Evolutionary conservation across 345 rosid genomes (phyloP).

Genomic region (rapeseed (Brassica napus)): DNA sequence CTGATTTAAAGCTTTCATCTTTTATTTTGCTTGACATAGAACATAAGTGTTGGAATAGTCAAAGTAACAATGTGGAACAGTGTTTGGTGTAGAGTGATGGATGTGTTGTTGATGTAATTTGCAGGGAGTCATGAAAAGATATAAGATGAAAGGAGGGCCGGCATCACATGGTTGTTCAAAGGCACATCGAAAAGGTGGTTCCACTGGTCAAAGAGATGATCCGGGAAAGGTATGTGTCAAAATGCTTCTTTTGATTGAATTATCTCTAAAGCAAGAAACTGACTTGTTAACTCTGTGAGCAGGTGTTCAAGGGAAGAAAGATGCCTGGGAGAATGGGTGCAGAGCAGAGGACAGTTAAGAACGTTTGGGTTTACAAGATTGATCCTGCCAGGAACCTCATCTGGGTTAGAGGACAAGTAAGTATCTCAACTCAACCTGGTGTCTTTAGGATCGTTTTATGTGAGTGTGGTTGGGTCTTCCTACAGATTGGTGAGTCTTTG

Average conservation of each 20-base stretch:
- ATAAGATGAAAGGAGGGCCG: conserved; percentile 57
- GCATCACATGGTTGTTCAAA: conserved; percentile 84
- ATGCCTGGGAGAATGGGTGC: conserved; percentile 99
- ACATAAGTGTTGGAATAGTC: not conserved
- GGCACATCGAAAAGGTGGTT: conserved; percentile 76
- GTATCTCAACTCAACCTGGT: conserved; percentile 35
- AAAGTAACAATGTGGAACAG: not conserved
- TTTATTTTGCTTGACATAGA: not conserved
- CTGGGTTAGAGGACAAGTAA: conserved; percentile 97
- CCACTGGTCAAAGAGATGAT: conserved; percentile 96
- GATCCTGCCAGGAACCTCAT: conserved; percentile 88
- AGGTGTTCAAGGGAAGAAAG: conserved; percentile 92
- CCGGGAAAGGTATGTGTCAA: conserved; percentile 74
- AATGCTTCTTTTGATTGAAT: not conserved
- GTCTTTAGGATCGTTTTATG: not conserved
- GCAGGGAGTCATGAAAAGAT: conserved; percentile 91
- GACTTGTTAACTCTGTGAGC: conserved; percentile 24
- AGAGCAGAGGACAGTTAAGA: conserved; percentile 79
- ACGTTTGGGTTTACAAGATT: conserved; percentile 88
- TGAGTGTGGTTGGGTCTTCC: conserved; percentile 6
- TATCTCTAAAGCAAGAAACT: not conserved
- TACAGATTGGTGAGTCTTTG: conserved; percentile 8
- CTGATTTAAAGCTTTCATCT: not conserved
- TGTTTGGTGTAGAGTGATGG: conserved; percentile 4
- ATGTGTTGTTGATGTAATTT: conserved; percentile 20